Conservation (phyloP, 2,329 filamentous ascomycete species). For the Cadophora sp. region DNA sequence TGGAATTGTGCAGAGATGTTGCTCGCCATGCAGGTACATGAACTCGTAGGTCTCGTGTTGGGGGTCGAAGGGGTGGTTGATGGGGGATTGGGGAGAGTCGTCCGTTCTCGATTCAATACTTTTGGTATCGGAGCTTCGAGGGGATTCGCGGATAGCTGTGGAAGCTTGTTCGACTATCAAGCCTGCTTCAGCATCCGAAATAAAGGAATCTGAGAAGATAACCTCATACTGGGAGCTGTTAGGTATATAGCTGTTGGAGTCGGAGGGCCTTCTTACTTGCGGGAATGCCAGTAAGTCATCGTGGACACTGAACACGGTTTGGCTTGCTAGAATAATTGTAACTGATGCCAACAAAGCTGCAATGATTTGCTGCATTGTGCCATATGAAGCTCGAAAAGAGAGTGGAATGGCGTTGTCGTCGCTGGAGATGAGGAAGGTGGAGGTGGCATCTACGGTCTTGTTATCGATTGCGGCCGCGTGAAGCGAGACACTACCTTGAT, state of each 20-base stretch:
- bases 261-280: constrained; percentile 57
- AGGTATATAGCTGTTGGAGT: constrained; percentile 24
- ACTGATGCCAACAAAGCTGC: constrained; percentile 39
- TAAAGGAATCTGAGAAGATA: constrained; percentile 64
- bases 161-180: constrained; percentile 50
- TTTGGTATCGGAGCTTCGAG: constrained; percentile 36
- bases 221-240: constrained; percentile 64
- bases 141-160: constrained; percentile 35
- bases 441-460: neutral
- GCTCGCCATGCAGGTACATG: constrained; percentile 62
- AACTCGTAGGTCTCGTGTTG: constrained; percentile 57
- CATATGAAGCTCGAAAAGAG: constrained; percentile 34
- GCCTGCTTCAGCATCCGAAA: constrained; percentile 63
- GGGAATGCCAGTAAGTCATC: constrained; percentile 77
- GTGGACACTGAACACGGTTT: constrained; percentile 71
- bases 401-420: neutral
- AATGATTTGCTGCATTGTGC: constrained; percentile 44
- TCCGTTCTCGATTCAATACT: constrained; percentile 36
- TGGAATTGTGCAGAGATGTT: constrained; percentile 72
- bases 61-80: constrained; percentile 35
- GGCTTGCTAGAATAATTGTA: constrained; percentile 55
- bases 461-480: constrained; percentile 6
- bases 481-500: constrained; percentile 1
- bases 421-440: neutral
- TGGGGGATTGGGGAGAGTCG: constrained; percentile 18